Evolutionary conservation across 2,329 filamentous ascomycete genomes (phyloP), one percentile per base, ranked within the genome.

Genomic region (Blastomyces percursus): DNA sequence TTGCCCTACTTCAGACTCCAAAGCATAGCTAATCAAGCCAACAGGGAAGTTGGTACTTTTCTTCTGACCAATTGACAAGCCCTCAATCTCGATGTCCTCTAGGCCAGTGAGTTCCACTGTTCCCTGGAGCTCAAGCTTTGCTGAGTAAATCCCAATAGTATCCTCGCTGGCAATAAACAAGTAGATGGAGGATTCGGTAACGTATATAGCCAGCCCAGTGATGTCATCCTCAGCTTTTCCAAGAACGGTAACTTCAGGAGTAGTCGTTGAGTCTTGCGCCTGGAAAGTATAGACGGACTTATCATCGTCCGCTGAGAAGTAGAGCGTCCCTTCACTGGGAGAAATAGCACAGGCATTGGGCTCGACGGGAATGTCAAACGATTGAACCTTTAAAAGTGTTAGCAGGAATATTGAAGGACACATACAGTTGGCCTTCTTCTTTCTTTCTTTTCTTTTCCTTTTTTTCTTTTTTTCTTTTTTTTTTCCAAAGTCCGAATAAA

Each of bases 311-410:
- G 78, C 75, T 0, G 72, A 70, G 12, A 80, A 73, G 63, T 76
- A 79, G 57, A 81, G 71, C 9, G 69, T 69, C 0, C 71, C 69
- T n/a, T 71, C 69, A 0, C 71, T 70, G 1, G 70, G 64, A 0
- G 76, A 78, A 9, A 75, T 72, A 5, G 77, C 75, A 60, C 79
- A 81, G 0, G 77, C 75, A 2, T 77, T 76, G 2, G 75, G 72
- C 61, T 81, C 79, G 12, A 78, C 72, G 0, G 73, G 72, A 0
- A 75, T 71, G 0, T 72, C 65, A 62, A 80, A 80, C 2, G 73
- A 76, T 74, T 80, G 78, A 12, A 66, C 54, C 62, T 64, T 27
- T 38, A 52, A 32, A 54, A 21, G 11, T 5, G 27, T 56, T 50
- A 57, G 57, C 58, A 16, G 16, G 35, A 19, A 24, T 19, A 42